Percentiles rank a stretch among this genome's conserved stretches.
Conservation (phyloP, 441 rosid species). For the Geranium incanum region DNA sequence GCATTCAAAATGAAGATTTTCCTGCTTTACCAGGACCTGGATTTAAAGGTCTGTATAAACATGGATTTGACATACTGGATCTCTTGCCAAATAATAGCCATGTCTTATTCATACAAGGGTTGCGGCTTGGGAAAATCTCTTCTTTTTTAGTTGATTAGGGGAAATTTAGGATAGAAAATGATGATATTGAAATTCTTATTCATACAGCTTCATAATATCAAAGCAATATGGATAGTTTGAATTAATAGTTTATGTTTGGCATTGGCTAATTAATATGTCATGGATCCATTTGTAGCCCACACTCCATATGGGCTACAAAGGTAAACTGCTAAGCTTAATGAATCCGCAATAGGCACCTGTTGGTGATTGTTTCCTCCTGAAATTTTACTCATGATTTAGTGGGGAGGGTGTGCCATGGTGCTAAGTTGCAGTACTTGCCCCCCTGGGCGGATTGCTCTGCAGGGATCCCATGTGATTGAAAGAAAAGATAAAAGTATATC, state of each 20-base stretch:
- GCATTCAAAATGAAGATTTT: slow-evolving; percentile 98
- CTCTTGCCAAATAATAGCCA: background rate
- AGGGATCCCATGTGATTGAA: background rate
- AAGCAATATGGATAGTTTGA: slow-evolving; percentile 1
- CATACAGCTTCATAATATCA: background rate
- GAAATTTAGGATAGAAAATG: background rate
- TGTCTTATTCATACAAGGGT: background rate
- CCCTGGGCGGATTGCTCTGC: background rate
- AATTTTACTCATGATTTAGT: background rate
- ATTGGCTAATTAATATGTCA: background rate
- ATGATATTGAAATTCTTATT: background rate
- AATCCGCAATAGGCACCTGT: background rate
- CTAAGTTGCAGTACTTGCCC: background rate
- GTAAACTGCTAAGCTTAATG: background rate
- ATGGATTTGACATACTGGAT: background rate
- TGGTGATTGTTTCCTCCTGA: background rate
- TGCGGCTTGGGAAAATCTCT: background rate
- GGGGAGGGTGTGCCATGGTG: background rate
- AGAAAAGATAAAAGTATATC: background rate
- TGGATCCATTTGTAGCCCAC: background rate
- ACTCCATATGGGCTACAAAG: background rate
- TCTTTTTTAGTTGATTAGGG: background rate
- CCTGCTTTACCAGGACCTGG: slow-evolving; percentile 85
- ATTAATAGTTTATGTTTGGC: background rate
- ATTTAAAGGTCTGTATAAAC: slow-evolving; percentile 56